phyloP scores from a whole-genome alignment of 2,329 filamentous ascomycete genomes.

The Tolypocladium tropicale region DNA sequence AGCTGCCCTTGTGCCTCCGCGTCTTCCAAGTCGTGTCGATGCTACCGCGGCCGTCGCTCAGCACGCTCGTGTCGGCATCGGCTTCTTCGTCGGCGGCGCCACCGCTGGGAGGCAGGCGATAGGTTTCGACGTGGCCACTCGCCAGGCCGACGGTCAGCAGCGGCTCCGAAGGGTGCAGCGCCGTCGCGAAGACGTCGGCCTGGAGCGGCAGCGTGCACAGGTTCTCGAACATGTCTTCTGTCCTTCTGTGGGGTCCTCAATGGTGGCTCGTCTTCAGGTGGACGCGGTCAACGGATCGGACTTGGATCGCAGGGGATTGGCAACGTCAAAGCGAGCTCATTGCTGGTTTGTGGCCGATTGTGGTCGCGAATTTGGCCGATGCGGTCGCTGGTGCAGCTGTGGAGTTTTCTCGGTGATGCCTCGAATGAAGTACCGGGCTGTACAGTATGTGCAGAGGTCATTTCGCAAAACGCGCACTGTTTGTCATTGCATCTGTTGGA shows the following conservation, averaged over 20 bases:
- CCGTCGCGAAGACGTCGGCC: conserved; percentile 81
- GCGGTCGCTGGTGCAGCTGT: neutral
- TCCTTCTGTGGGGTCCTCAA: neutral
- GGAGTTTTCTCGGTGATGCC: neutral
- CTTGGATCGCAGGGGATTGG: no score
- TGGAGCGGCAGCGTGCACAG: conserved; percentile 80
- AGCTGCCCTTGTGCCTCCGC: conserved; percentile 86
- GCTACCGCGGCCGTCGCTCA: conserved; percentile 56
- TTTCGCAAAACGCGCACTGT: no score
- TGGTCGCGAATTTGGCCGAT: neutral
- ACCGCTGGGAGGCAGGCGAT: conserved; percentile 53
- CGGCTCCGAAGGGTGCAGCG: conserved; percentile 74
- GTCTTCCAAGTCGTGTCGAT: conserved; percentile 84
- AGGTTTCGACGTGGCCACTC: conserved; percentile 76
- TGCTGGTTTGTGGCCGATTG: neutral
- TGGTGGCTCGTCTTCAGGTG: neutral
- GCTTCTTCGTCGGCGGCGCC: conserved; percentile 41
- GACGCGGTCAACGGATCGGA: neutral
- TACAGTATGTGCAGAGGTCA: no score
- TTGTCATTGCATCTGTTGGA: no score
- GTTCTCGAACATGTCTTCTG: conserved; percentile 69
- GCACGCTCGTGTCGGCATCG: conserved; percentile 36
- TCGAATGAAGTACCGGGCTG: no score
- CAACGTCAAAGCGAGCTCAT: neutral
- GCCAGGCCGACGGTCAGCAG: conserved; percentile 79